Evolutionary conservation across 2,329 filamentous ascomycete species (phyloP), one percentile per base, ranked within the genome.

Genomic region (Clonostachys rhizophaga): DNA sequence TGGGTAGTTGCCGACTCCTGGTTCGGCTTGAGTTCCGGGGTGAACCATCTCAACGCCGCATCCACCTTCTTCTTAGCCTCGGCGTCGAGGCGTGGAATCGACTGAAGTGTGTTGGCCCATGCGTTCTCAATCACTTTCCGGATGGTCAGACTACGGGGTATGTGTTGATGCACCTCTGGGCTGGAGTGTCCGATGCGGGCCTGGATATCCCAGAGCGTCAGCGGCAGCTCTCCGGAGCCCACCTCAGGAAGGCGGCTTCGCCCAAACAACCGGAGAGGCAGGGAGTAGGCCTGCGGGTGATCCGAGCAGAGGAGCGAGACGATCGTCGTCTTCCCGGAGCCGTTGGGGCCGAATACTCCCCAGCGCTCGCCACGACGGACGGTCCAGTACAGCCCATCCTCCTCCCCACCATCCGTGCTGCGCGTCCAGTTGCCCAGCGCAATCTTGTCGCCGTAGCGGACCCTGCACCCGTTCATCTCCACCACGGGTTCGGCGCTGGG

Each of bases 181-280:
- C 89, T 95, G 0, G 91, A 94, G 63, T 97, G 91, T 11, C 94
- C 94, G 54, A 99, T 89, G 20, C 89, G 84, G 1, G 84, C 77
- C 63, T 97, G 94, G 8, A 99, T 82, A 52, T 97, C 91, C 74
- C 95, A 97, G 49, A 96, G 87, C 0, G 89, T 95, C 34, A 97
- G 83, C 0, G 89, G 91, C 0, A 79, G 78, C 46, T 80, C 64
- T 2, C 70, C 72, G 1, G 80, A 81, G 0, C 86, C 87, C 0
- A 80, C 78, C 47, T 87, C 81, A 0, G 92, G 91, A 0, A 96
- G 74, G 17, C 94, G 82, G 47, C 86, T 86, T 18, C 83, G 83
- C 1, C 91, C 90, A 61, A 99, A 97, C 13, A 96, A 75, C 55
- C 81, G 86, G 50, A 99, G 86, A 1, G 92, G 91, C 20, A 91